Base-by-base conservation (phyloP, 352 stramenopile species). In the Pythium brachiatum region DNA sequence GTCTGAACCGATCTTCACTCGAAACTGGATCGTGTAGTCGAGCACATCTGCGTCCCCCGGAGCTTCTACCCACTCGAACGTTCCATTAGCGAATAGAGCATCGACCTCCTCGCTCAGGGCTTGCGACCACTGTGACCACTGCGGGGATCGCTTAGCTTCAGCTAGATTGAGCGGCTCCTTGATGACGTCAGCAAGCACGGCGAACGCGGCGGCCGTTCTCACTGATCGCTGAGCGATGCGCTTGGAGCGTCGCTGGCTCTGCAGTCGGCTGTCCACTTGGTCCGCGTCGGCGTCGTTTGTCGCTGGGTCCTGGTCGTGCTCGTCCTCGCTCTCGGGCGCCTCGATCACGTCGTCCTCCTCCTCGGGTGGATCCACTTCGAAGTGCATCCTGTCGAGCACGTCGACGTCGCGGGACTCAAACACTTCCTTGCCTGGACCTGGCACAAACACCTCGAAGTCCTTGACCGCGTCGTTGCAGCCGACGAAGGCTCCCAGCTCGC, bases 21-120 rank as follows among this genome's bases (percentile, higher is more conserved):
- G 31, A 13, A 58, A 64, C 36, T 58, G 48, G 11, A 64, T 21
- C 11, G 48, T 64, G 34, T 58, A 15, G 26, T 64, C 58, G 47
- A 64, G 47, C 48, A 56, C 25, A 12, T 2, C 2, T 0, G 48
- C 25, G 18, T 53, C 27, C 2, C 3, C 6, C 1, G 36, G 48
- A 2, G 15, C 34, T 4, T 23, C 23, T 3, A 58, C 58, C 58
- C 32, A 50, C 27, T 64, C 47, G 48, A 64, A 64, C 12, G 58
- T 64, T 8, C 25, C 25, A 20, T 64, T 64, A 0, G 13, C 58
- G 31, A 57, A 56, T 2, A 64, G 36, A 1, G 58, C 47, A 1
- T 13, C 1, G 32, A 58, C 47, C 32, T 57, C 48, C 2, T 43
- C n/a, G 3, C 8, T 11, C 16, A 64, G 51, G 3, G 58, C 34